phyloP scores from a whole-genome alignment of 2,329 filamentous ascomycete species.

The Paramyrothecium roridum region DNA sequence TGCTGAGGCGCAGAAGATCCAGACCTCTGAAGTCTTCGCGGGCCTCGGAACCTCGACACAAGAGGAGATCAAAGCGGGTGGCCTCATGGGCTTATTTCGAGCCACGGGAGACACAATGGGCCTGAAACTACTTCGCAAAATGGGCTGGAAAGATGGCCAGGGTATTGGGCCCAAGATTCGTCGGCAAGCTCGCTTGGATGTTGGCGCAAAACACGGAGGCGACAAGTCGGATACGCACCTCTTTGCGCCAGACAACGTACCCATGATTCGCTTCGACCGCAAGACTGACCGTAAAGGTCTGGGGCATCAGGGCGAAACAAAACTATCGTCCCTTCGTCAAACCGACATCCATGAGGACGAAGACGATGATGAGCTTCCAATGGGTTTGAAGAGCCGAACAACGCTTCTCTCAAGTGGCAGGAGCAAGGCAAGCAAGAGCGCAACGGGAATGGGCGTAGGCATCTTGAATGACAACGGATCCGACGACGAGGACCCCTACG shows the following conservation, averaged over 20 bases:
- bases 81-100: constrained; percentile 69
- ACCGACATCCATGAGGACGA: constrained; percentile 43
- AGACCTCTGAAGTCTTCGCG: constrained; percentile 71
- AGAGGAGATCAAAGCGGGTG: constrained; percentile 45
- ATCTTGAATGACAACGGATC: constrained; percentile 90
- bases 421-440: constrained; percentile 49
- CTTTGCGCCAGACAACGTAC: constrained; percentile 81
- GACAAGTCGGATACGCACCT: constrained; percentile 52
- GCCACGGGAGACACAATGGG: constrained; percentile 81
- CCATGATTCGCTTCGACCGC: constrained; percentile 61
- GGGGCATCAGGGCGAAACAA: constrained; percentile 60
- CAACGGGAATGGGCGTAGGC: constrained; percentile 79
- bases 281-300: constrained; percentile 71
- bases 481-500: constrained; percentile 92
- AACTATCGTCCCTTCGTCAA: constrained; percentile 35
- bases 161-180: constrained; percentile 86
- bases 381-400: constrained; percentile 2
- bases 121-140: constrained; percentile 76
- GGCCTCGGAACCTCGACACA: constrained; percentile 68
- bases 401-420: constrained; percentile 25
- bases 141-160: constrained; percentile 96
- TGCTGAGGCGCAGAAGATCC: constrained; percentile 71
- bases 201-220: constrained; percentile 14
- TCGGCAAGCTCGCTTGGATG: constrained; percentile 65
- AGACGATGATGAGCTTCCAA: constrained; percentile 25